A percentile compares a stretch with the other conserved stretches of the same genome.
Conservation (phyloP, 2,329 filamentous ascomycete species). For the Scedosporium apiospermum region DNA sequence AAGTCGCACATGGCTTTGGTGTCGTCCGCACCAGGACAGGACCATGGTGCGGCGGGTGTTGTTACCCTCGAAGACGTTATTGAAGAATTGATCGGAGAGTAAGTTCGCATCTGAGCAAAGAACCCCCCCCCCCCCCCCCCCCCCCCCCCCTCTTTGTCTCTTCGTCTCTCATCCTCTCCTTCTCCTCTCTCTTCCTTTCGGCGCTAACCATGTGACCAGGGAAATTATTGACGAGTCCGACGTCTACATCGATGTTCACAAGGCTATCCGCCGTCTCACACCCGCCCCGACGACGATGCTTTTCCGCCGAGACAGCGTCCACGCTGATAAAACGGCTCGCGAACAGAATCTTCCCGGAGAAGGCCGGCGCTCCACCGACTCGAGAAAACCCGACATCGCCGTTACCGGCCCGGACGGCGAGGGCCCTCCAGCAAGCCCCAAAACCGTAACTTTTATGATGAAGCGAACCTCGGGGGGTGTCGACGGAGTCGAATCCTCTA, state of each 20-base stretch:
- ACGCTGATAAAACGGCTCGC: background rate
- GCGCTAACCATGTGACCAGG: conserved; percentile 33
- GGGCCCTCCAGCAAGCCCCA: conserved; percentile 22
- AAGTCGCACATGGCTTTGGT: conserved; percentile 99
- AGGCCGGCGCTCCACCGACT: background rate
- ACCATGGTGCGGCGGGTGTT: conserved; percentile 82
- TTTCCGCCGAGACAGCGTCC: conserved; percentile 22
- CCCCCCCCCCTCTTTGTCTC: no score
- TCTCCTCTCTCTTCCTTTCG: no score
- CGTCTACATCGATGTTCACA: conserved; percentile 96
- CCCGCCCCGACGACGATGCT: conserved; percentile 71
- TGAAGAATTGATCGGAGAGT: conserved; percentile 97
- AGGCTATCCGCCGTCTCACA: conserved; percentile 82
- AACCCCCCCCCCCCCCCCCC: background rate
- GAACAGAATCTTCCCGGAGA: background rate
- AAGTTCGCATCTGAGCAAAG: conserved; percentile 27
- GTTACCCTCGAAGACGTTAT: conserved; percentile 97
- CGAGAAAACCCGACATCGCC: background rate
- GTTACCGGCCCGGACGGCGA: background rate
- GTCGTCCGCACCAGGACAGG: conserved; percentile 80
- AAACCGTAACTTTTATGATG: conserved; percentile 48
- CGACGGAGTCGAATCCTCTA: conserved; percentile 32
- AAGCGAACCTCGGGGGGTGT: conserved; percentile 45
- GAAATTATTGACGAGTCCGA: conserved; percentile 99
- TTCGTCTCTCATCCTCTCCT: no score